phyloP scores from a whole-genome alignment of 352 stramenopile species.

The Elongisporangium undulatum region DNA sequence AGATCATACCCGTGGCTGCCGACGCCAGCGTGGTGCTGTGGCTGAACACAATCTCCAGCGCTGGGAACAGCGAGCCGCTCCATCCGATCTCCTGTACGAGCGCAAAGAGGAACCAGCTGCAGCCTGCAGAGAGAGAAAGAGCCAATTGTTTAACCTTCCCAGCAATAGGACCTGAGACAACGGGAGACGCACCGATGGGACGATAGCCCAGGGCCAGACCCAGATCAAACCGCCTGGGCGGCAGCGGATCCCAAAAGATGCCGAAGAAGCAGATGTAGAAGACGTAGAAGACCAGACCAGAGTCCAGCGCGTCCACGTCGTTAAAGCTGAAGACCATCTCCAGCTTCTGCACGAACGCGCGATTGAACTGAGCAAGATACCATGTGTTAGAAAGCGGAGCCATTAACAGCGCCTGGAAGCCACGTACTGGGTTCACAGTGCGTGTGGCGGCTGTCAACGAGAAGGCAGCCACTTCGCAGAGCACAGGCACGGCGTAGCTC shows the following conservation, averaged over 20 bases:
- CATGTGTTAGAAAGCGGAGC: background rate
- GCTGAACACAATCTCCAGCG: constrained; percentile 84
- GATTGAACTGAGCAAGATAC: constrained; percentile 61
- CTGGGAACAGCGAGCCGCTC: constrained; percentile 87
- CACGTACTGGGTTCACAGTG: constrained; percentile 81
- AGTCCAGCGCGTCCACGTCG: constrained; percentile 81
- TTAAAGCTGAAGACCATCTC: constrained; percentile 89
- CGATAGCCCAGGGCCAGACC: constrained; percentile 64
- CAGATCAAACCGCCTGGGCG: constrained; percentile 74
- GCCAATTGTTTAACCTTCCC: background rate
- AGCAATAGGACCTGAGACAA: background rate
- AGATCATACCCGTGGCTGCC: constrained; percentile 77
- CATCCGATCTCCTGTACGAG: constrained; percentile 84
- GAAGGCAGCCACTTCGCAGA: constrained; percentile 81
- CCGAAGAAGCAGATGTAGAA: constrained; percentile 81
- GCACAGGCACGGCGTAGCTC: constrained; percentile 77
- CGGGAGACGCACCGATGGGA: constrained; percentile 40
- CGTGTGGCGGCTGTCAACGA: constrained; percentile 83
- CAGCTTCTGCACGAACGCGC: constrained; percentile 75
- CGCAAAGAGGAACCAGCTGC: constrained; percentile 81
- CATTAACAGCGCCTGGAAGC: background rate
- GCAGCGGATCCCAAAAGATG: constrained; percentile 84
- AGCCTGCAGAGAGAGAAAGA: constrained; percentile 32
- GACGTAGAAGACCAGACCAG: constrained; percentile 83
- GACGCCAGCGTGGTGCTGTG: constrained; percentile 87